These are phyloP conservation scores for Cyberlindnera bimundalis DNA, from an alignment of 805 yeast species.

Conservation along the genomic window DNA sequence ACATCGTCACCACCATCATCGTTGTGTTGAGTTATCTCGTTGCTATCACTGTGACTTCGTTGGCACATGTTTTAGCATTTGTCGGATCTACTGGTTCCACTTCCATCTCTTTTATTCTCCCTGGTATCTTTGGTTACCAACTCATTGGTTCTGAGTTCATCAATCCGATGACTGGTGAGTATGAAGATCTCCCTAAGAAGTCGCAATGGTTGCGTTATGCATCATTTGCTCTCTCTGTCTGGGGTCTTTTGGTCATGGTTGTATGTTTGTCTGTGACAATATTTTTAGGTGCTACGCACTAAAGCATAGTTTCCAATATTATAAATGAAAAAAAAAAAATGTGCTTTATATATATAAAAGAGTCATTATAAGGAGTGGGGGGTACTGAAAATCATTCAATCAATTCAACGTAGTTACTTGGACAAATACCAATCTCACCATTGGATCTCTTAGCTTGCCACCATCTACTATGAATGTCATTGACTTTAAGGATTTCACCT, in stretches of 20 bases:
- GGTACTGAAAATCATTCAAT: slow-evolving; percentile 42
- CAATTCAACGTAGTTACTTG: slow-evolving; percentile 87
- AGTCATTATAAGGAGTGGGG: too few species aligned
- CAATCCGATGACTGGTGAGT: slow-evolving; percentile 28
- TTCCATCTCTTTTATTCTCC: slow-evolving; percentile 83
- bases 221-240: slow-evolving; percentile 38
- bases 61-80: slow-evolving; percentile 78
- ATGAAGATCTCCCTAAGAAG: slow-evolving; percentile 28
- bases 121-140: slow-evolving; percentile 81
- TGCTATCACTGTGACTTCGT: slow-evolving; percentile 65
- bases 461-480: slow-evolving; percentile 95
- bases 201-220: slow-evolving; percentile 31
- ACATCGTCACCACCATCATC: slow-evolving; percentile 48
- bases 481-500: slow-evolving; percentile 88
- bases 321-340: background rate
- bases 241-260: slow-evolving; percentile 53
- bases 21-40: slow-evolving; percentile 54
- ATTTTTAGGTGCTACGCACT: slow-evolving; percentile 28
- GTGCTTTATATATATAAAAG: too few species aligned
- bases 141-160: slow-evolving; percentile 50
- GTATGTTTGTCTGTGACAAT: slow-evolving; percentile 43
- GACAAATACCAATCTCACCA: slow-evolving; percentile 95
- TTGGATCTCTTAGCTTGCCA: slow-evolving; percentile 92
- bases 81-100: slow-evolving; percentile 96
- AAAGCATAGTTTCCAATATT: background rate